Evolutionary conservation across 2,329 filamentous ascomycete species (phyloP), one percentile per base, ranked within the genome.

Genomic region (Arthrinium puccinioides): DNA sequence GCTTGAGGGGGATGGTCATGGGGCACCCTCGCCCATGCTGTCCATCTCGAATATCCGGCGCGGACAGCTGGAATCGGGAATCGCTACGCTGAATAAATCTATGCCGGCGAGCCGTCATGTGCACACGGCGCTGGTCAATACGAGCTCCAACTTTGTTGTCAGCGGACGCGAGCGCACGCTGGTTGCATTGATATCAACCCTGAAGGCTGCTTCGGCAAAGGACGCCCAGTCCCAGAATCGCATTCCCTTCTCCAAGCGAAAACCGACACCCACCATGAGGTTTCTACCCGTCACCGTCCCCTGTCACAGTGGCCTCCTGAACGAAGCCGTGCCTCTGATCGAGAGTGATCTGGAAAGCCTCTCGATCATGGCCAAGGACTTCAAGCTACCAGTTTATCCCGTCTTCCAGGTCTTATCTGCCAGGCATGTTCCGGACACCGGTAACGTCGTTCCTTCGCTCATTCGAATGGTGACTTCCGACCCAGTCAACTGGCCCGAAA

Each of bases 231-330:
- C 39, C 7, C 52, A 58, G 29, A 46, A 43, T 37, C 43, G 52
- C n/a, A 40, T 56, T 8, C 55, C 57, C 2, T 60, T 56, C 36
- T 52, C 47, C 14, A 48, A 52, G 18, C 51, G 62, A 27, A 59
- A 55, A 28, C 41, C 18, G 38, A 58, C 21, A 43, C 41, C 5
- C 40, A 49, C 39, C 39, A 41, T 41, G 3, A 24, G 34, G 2
- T 67, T 64, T 30, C 46, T 68, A 3, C 62, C 63, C 1, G 61
- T 67, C 32, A 59, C 54, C 19, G 55, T 58, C 2, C 59, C 64
- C 0, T 67, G 64, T 31, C 64, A 68, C 41, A 62, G 54, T 13
- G 41, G 44, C 5, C 56, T 63, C 32, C 52, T 67, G 7, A 32
- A 30, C 23, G 36, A 37, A 6, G 57, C 54, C 5, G 46, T 46